Base-by-base conservation (phyloP, 768 basidiomycete genomes). In the Dioszegia crocea region DNA sequence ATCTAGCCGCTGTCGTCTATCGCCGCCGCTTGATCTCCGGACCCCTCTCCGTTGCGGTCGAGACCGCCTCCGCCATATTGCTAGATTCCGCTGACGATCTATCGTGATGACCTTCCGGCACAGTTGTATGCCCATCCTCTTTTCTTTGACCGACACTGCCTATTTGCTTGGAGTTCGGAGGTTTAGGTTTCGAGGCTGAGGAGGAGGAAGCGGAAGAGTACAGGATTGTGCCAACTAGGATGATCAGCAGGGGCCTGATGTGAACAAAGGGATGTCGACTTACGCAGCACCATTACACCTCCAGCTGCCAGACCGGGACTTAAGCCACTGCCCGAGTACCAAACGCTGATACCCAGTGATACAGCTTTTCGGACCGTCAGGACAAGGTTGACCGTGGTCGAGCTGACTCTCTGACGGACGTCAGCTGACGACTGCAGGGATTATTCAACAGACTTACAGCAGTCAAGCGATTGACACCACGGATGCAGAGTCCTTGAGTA, bases 301-400 rank as follows among this genome's bases (percentile, higher is more conserved):
- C 90, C 90, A 4, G 81, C 36, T 0, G 80, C 84, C 23, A 91
- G 78, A 59, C 84, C 83, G 0, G 71, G 56, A 59, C 88, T 88
- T 84, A 87, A 85, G 4, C 83, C 84, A 61, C 83, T 84, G 1
- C 85, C 85, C 68, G 89, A 90, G 83, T 84, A 89, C 87, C 87
- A 89, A 8, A 92, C 86, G 66, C 86, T 88, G 59, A 91, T 83
- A 64, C 84, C 86, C 21, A 92, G 80, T 62, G 86, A 88, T 46
- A 89, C 74, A 5, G 89, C 89, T 73, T 92, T 92, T 48, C 90
- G 83, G 0, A 85, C 79, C 0, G 89, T 91, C 31, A 91, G 80
- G 17, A 88, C 84, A 40, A 92, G 82, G 65, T 89, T 89, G 6
- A 88, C 89, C 2, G 87, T 87, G 1, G 90, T 86, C 1, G 86